Evolutionary conservation across 805 yeast species (phyloP).

Genomic region (Pichia manshurica): DNA sequence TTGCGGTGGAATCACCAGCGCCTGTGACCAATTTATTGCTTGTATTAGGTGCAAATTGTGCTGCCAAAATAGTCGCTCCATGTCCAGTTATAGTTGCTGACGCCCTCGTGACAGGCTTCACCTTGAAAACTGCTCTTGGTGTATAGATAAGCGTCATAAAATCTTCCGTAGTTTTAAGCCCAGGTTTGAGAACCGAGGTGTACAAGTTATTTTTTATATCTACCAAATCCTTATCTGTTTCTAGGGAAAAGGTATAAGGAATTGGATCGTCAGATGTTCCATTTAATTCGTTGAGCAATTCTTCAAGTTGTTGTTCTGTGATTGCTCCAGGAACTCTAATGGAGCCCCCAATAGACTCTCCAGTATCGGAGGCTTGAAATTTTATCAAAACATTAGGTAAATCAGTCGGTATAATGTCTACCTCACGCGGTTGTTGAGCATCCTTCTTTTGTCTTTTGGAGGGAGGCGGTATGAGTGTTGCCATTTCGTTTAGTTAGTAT

Average conservation of each 20-base stretch:
- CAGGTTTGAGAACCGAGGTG: slow-evolving; percentile 77
- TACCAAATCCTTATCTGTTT: slow-evolving; percentile 46
- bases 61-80: slow-evolving; percentile 86
- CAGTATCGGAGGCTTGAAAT: slow-evolving; percentile 91
- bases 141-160: slow-evolving; percentile 84
- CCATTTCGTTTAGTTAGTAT: slow-evolving; percentile 44
- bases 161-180: slow-evolving; percentile 86
- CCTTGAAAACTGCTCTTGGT: slow-evolving; percentile 93
- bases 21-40: slow-evolving; percentile 87
- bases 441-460: slow-evolving; percentile 80
- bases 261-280: slow-evolving; percentile 73
- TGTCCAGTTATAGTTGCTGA: slow-evolving; percentile 94
- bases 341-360: slow-evolving; percentile 77
- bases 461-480: slow-evolving; percentile 90
- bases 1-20: slow-evolving; percentile 92
- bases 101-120: slow-evolving; percentile 82
- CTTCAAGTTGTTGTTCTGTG: slow-evolving; percentile 80
- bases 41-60: slow-evolving; percentile 89
- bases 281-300: slow-evolving; percentile 73
- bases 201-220: slow-evolving; percentile 79
- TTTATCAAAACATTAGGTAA: slow-evolving; percentile 82
- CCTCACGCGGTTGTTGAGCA: slow-evolving; percentile 77
- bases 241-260: slow-evolving; percentile 80
- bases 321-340: slow-evolving; percentile 88
- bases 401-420: slow-evolving; percentile 66